A percentile compares a stretch with the other conserved stretches of the same genome.
Conservation (phyloP, 306 rosid species). For the Dalbergia oliveri region DNA sequence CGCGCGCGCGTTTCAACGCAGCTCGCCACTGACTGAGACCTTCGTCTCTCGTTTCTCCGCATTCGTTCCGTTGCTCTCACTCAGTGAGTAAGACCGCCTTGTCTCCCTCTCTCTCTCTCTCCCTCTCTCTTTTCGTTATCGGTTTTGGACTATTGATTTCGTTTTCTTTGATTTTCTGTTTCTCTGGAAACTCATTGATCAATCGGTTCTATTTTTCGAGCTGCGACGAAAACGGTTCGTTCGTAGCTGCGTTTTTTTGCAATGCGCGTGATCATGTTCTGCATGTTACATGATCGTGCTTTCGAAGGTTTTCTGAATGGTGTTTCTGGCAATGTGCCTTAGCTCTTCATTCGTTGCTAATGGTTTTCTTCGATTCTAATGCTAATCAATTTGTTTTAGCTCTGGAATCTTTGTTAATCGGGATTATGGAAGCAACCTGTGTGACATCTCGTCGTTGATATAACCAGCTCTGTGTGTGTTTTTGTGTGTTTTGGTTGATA, state of each 20-base stretch:
- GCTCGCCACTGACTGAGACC: neutral
- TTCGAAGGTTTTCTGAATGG: slow-evolving; percentile 31
- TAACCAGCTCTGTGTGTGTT: neutral
- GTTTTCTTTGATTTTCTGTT: neutral
- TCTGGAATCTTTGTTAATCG: neutral
- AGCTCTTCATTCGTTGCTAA: slow-evolving; percentile 35
- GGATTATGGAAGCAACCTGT: neutral
- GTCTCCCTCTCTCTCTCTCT: neutral
- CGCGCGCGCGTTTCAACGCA: slow-evolving; percentile 2
- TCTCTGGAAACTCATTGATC: neutral
- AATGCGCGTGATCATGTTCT: slow-evolving; percentile 43
- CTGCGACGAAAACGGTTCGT: neutral
- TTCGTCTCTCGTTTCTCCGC: neutral
- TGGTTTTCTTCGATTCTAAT: slow-evolving; percentile 22
- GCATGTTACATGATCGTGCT: slow-evolving; percentile 61
- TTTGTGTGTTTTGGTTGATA: neutral
- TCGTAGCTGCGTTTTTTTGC: neutral
- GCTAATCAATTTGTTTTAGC: neutral
- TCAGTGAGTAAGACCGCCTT: slow-evolving; percentile 16
- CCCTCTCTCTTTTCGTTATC: neutral
- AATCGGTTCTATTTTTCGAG: neutral
- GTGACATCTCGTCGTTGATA: neutral
- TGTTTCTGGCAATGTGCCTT: slow-evolving; percentile 62
- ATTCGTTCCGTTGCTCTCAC: slow-evolving; percentile 5
- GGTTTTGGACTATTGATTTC: neutral